A percentile compares a stretch with the other conserved stretches of the same genome.
phyloP scores from a whole-genome alignment of 306 rosid genomes.

The Sphenostylis stenocarpa region DNA sequence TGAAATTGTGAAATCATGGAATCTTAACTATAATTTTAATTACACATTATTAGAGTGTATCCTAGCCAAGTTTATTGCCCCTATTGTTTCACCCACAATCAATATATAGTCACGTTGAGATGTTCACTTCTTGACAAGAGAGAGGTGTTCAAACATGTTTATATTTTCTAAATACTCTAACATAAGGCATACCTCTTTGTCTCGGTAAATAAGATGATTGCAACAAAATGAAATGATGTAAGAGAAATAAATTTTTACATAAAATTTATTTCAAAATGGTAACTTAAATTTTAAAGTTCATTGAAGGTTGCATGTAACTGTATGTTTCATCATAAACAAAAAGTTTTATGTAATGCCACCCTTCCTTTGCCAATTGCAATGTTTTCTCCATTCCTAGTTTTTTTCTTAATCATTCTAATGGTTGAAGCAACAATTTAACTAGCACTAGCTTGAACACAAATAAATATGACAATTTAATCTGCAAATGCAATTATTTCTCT shows the following conservation, averaged over 20 bases:
- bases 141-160: no score
- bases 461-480: not conserved
- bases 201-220: not conserved
- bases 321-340: not conserved
- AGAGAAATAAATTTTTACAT: conserved; percentile 2
- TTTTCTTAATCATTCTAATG: not conserved
- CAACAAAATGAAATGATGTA: not conserved
- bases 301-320: not conserved
- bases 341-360: not conserved
- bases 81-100: no score
- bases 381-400: not conserved
- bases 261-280: not conserved
- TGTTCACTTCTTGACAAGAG: no score
- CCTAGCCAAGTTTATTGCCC: no score
- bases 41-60: no score
- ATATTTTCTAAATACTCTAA: not conserved
- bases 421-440: not conserved
- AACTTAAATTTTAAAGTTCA: not conserved
- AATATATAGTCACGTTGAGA: no score
- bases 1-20: no score
- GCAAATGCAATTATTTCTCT: conserved; percentile 5
- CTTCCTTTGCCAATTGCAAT: not conserved
- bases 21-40: no score
- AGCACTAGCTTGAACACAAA: not conserved
- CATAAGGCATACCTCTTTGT: not conserved